These are phyloP conservation scores for Sphaerulina populicola DNA, from an alignment of 2,329 filamentous ascomycete genomes.

Conservation along the genomic window DNA sequence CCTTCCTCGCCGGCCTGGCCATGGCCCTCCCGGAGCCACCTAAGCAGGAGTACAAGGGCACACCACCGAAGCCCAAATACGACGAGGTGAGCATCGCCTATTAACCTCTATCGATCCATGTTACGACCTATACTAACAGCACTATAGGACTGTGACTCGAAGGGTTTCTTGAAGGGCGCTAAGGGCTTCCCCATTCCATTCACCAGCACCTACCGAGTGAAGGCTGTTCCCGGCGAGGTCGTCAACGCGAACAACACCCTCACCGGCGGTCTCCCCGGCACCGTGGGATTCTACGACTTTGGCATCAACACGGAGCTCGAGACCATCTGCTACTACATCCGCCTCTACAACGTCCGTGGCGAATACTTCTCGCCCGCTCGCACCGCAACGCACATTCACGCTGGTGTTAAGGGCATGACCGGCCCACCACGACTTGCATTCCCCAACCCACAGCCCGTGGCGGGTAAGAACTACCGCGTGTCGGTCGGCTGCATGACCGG, in stretches of 20 bases:
- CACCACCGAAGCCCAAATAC: slow-evolving; percentile 4
- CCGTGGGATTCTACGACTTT: slow-evolving; percentile 45
- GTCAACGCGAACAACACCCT: slow-evolving; percentile 36
- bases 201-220: slow-evolving; percentile 44
- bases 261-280: slow-evolving; percentile 31
- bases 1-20: slow-evolving; percentile 16
- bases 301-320: slow-evolving; percentile 45
- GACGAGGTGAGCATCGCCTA: slow-evolving; percentile 1
- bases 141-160: slow-evolving; percentile 2
- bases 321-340: slow-evolving; percentile 46
- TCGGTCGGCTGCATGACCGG: slow-evolving; percentile 40
- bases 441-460: slow-evolving; percentile 39
- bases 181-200: slow-evolving; percentile 32
- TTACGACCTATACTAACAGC: not conserved
- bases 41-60: slow-evolving; percentile 6
- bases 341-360: slow-evolving; percentile 41
- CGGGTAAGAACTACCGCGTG: slow-evolving; percentile 32
- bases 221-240: slow-evolving; percentile 45
- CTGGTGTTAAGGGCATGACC: slow-evolving; percentile 39
- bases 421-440: slow-evolving; percentile 49
- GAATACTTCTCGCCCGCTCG: slow-evolving; percentile 46
- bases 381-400: slow-evolving; percentile 51
- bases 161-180: slow-evolving; percentile 8
- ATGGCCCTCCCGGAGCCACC: slow-evolving; percentile 15
- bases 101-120: not conserved